phyloP scores from a whole-genome alignment of 2,329 filamentous ascomycete genomes.

The Apiospora malaysiana region DNA sequence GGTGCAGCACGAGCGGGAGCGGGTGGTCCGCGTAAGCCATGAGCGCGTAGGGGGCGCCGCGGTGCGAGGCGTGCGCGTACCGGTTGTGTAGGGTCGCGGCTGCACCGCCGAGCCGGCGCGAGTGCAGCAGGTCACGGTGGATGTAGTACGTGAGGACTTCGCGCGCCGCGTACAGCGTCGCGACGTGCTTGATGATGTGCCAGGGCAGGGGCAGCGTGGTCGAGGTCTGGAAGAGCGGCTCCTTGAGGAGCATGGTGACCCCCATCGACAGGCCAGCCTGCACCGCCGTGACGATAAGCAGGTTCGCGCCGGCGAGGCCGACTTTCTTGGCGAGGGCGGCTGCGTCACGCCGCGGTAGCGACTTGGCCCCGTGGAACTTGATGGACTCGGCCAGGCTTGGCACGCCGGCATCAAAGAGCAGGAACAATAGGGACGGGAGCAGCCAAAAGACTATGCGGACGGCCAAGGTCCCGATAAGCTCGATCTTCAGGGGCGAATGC shows the following conservation, averaged over 20 bases:
- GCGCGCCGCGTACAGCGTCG: constrained; percentile 49
- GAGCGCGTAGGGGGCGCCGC: constrained; percentile 65
- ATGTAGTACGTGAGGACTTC: constrained; percentile 74
- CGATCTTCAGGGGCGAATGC: constrained; percentile 75
- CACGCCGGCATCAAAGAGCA: constrained; percentile 72
- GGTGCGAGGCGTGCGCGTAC: constrained; percentile 56
- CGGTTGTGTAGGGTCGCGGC: constrained; percentile 49
- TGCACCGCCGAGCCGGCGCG: constrained; percentile 30
- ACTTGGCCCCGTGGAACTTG: constrained; percentile 67
- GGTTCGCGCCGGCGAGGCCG: constrained; percentile 52
- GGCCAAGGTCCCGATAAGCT: constrained; percentile 72
- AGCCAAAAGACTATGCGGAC: constrained; percentile 75
- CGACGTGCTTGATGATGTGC: constrained; percentile 57
- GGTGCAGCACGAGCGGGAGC: constrained; percentile 64
- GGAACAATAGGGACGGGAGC: constrained; percentile 73
- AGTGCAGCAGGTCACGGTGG: constrained; percentile 75
- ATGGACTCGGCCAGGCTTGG: constrained; percentile 72
- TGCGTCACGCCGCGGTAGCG: constrained; percentile 53
- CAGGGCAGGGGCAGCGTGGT: constrained; percentile 59
- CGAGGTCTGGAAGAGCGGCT: constrained; percentile 53
- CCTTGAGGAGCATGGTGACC: constrained; percentile 41
- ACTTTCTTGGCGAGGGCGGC: constrained; percentile 43
- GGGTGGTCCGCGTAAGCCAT: constrained; percentile 73
- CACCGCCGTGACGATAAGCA: constrained; percentile 48
- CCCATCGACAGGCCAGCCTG: constrained; percentile 50